phyloP scores from a whole-genome alignment of 2,329 filamentous ascomycete species.

The Pseudocercospora eumusae region DNA sequence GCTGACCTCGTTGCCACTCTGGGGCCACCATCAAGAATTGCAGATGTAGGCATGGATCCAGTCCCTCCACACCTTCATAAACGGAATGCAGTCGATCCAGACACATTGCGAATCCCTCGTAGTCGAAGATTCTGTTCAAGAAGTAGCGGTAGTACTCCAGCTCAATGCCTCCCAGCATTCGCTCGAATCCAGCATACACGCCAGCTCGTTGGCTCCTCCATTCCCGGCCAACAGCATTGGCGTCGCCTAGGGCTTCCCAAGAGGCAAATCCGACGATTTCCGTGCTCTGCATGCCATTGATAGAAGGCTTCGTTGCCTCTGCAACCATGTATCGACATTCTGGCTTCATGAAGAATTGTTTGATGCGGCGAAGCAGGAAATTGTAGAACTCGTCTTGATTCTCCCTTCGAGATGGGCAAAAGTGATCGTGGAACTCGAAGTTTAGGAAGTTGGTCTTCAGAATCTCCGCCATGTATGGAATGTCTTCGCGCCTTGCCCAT shows the following conservation, averaged over 20 bases:
- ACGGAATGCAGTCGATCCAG: slow-evolving; percentile 18
- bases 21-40: slow-evolving; percentile 28
- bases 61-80: slow-evolving; percentile 16
- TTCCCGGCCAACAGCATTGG: slow-evolving; percentile 19
- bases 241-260: slow-evolving; percentile 24
- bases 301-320: slow-evolving; percentile 9
- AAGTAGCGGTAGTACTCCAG: slow-evolving; percentile 23
- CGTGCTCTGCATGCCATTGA: slow-evolving; percentile 15
- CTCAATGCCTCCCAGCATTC: slow-evolving; percentile 17
- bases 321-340: slow-evolving; percentile 28
- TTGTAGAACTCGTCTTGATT: slow-evolving; percentile 23
- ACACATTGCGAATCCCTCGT: slow-evolving; percentile 16
- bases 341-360: slow-evolving; percentile 25
- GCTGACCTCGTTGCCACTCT: slow-evolving; percentile 17
- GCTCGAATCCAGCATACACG: slow-evolving; percentile 14
- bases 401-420: slow-evolving; percentile 16
- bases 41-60: slow-evolving; percentile 24
- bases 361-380: slow-evolving; percentile 22
- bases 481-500: slow-evolving; percentile 27
- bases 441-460: slow-evolving; percentile 16
- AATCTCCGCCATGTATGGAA: slow-evolving; percentile 20
- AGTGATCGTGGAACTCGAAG: slow-evolving; percentile 29
- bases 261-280: slow-evolving; percentile 25
- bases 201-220: slow-evolving; percentile 18
- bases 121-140: slow-evolving; percentile 25